Conservation (phyloP, 2,329 filamentous ascomycete species). For the Cercospora sojina region DNA sequence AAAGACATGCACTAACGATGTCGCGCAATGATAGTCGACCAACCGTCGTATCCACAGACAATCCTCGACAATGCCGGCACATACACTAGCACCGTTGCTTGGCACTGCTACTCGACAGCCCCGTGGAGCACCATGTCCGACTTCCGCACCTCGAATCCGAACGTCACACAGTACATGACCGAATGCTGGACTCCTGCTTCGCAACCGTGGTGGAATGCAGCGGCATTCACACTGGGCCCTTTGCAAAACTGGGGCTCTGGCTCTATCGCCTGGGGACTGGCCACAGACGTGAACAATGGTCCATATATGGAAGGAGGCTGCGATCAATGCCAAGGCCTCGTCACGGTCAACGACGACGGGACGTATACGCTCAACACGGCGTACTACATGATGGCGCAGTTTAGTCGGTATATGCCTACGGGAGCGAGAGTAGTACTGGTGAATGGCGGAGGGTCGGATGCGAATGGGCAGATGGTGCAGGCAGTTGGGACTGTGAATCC, state of each 20-base stretch:
- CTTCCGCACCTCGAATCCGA: conserved; percentile 21
- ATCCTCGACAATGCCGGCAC: conserved; percentile 20
- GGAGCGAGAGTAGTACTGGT: conserved; percentile 18
- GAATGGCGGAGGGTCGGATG: conserved; percentile 8
- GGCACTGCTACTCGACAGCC: conserved; percentile 26
- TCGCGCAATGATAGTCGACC: conserved; percentile 7
- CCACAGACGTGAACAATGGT: conserved; percentile 18
- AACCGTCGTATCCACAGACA: conserved; percentile 21
- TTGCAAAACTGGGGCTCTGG: conserved; percentile 28
- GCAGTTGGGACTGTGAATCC: conserved; percentile 23
- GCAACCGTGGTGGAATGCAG: conserved; percentile 22
- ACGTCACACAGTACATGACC: conserved; percentile 26
- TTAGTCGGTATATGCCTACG: conserved; percentile 23
- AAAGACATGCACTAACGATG: background rate
- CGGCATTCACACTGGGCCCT: conserved; percentile 26
- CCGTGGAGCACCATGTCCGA: conserved; percentile 22
- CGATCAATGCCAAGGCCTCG: conserved; percentile 19
- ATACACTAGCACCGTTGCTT: conserved; percentile 25
- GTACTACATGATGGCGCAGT: conserved; percentile 29
- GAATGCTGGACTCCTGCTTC: conserved; percentile 27
- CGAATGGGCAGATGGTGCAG: conserved; percentile 15
- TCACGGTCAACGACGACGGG: conserved; percentile 21
- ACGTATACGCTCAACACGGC: conserved; percentile 23
- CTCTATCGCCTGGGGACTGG: conserved; percentile 26
- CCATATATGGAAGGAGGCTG: conserved; percentile 23